phyloP scores from a whole-genome alignment of 768 basidiomycete species.

The Mycena olivaceomarginata region DNA sequence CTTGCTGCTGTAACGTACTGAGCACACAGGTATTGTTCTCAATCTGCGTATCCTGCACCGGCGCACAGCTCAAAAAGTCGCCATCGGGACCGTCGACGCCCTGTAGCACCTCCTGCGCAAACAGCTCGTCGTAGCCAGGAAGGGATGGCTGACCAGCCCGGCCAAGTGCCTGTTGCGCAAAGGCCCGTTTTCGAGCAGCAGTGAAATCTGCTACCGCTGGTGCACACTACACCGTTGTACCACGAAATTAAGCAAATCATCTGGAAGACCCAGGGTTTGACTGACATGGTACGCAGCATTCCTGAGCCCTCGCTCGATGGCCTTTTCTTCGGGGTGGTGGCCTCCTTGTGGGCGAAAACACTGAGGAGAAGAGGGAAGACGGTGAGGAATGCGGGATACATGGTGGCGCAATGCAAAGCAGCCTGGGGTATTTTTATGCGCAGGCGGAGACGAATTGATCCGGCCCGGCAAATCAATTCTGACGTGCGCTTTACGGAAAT shows the following conservation, averaged over 20 bases:
- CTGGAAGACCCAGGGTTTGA: slow-evolving; percentile 11
- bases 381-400: slow-evolving; percentile 41
- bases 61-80: slow-evolving; percentile 66
- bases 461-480: neutral
- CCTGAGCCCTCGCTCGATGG: slow-evolving; percentile 68
- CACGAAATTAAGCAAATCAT: too few relatives aligned
- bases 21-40: slow-evolving; percentile 75
- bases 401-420: slow-evolving; percentile 9
- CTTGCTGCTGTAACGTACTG: slow-evolving; percentile 39
- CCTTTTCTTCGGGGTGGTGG: slow-evolving; percentile 67
- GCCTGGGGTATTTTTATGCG: slow-evolving; percentile 30
- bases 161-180: slow-evolving; percentile 64
- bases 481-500: neutral
- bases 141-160: slow-evolving; percentile 58
- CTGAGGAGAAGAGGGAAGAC: slow-evolving; percentile 48
- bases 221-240: slow-evolving; percentile 61
- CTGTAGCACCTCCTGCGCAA: slow-evolving; percentile 53
- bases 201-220: slow-evolving; percentile 72
- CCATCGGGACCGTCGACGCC: slow-evolving; percentile 44
- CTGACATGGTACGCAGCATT: slow-evolving; percentile 72
- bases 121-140: slow-evolving; percentile 65
- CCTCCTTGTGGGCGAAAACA: slow-evolving; percentile 63
- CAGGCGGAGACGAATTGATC: slow-evolving; percentile 27
- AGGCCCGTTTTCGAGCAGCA: slow-evolving; percentile 67
- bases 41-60: slow-evolving; percentile 67